A percentile compares a stretch with the other conserved stretches of the same genome.
Evolutionary conservation across 2,329 filamentous ascomycete genomes (phyloP).

Genomic region (Teratosphaeria destructans): DNA sequence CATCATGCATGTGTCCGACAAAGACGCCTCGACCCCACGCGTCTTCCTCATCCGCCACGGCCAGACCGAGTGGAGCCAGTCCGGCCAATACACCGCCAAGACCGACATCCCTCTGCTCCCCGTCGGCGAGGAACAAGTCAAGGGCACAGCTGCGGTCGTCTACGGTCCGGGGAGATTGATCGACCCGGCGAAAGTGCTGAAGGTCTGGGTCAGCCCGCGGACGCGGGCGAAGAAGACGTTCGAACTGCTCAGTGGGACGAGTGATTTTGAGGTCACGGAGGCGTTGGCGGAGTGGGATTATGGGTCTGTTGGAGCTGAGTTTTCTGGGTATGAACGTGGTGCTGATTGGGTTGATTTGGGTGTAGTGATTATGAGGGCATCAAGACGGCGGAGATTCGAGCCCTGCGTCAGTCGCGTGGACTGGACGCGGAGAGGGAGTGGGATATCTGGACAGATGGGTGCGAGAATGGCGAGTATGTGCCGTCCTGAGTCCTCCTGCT

Average conservation of each 20-base stretch:
- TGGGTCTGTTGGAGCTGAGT: constrained; percentile 33
- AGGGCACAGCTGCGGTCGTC: constrained; percentile 33
- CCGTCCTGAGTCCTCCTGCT: background rate
- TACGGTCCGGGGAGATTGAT: constrained; percentile 43
- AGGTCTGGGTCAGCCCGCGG: constrained; percentile 42
- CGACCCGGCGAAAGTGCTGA: constrained; percentile 38
- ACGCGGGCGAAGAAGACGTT: constrained; percentile 40
- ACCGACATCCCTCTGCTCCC: constrained; percentile 80
- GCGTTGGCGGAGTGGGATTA: constrained; percentile 82
- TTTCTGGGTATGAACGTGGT: constrained; percentile 26
- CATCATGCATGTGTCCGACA: constrained; percentile 21
- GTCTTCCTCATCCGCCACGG: constrained; percentile 81
- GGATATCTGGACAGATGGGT: constrained; percentile 89
- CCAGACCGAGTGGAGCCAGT: constrained; percentile 91
- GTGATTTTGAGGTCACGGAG: constrained; percentile 44
- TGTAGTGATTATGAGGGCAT: constrained; percentile 60
- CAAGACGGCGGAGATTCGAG: constrained; percentile 58
- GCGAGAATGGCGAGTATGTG: constrained; percentile 67
- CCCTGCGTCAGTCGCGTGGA: constrained; percentile 49
- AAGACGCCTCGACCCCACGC: constrained; percentile 47
- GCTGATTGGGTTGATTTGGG: background rate
- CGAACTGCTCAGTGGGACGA: constrained; percentile 32
- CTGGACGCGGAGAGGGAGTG: constrained; percentile 45
- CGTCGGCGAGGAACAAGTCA: constrained; percentile 60
- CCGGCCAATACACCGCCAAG: constrained; percentile 65